Evolutionary conservation across 371 early-diverging fungal genomes (phyloP).

Genomic region (Umbelopsis sp.): DNA sequence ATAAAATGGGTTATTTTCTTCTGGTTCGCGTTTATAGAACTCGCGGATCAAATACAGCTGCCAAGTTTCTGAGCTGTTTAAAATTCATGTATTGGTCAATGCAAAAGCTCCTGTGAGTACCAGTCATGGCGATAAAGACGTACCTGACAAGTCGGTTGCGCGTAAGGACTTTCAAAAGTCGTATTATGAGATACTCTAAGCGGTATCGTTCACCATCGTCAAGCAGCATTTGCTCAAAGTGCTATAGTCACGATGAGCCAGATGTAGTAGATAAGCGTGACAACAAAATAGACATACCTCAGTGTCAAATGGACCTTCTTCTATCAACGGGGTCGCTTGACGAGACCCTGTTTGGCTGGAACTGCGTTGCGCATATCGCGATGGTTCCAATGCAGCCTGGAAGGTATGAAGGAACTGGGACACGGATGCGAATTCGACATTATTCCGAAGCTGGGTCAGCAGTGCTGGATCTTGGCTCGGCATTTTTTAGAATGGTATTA

Average conservation of each 20-base stretch:
- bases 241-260: conserved; percentile 27
- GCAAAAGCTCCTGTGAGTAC: too few relatives aligned
- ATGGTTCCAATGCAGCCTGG: conserved; percentile 47
- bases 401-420: conserved; percentile 51
- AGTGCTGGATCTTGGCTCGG: conserved; percentile 1
- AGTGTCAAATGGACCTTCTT: conserved; percentile 30
- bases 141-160: conserved; percentile 52
- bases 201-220: conserved; percentile 33
- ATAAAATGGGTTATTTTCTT: conserved; percentile 37
- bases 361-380: conserved; percentile 31
- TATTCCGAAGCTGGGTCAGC: conserved; percentile 39
- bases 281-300: conserved; percentile 29
- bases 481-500: conserved; percentile 12
- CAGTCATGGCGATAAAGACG: neutral
- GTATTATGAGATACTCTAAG: conserved; percentile 44
- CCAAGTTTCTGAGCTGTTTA: conserved; percentile 60
- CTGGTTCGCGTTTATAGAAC: conserved; percentile 48
- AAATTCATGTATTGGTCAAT: neutral
- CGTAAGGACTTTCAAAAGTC: conserved; percentile 42
- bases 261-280: conserved; percentile 18
- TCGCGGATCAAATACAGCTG: conserved; percentile 56
- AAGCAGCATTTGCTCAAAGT: conserved; percentile 49
- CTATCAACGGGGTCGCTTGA: conserved; percentile 2
- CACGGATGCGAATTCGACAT: conserved; percentile 53
- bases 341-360: conserved; percentile 20